Evolutionary conservation across 352 stramenopile species (phyloP).

Genomic region (Phytophthora chlamydospora): DNA sequence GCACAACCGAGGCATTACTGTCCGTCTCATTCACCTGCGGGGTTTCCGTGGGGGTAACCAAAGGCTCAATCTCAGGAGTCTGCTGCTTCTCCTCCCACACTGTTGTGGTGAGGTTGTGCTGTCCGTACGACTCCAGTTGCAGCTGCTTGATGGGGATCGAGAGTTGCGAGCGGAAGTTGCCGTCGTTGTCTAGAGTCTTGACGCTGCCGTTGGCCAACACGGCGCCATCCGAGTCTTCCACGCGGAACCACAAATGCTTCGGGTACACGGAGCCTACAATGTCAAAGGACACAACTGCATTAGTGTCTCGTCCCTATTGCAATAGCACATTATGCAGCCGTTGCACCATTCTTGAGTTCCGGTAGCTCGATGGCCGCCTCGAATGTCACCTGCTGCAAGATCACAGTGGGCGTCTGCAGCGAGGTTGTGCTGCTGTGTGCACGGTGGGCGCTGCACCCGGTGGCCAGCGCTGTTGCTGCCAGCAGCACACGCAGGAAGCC

Average conservation of each 20-base stretch:
- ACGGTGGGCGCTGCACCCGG: constrained; percentile 12
- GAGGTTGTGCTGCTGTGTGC: constrained; percentile 14
- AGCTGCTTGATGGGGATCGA: constrained; percentile 51
- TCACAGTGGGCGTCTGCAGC: constrained; percentile 62
- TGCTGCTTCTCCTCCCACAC: constrained; percentile 36
- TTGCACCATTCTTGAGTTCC: constrained; percentile 77
- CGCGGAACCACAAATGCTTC: constrained; percentile 53
- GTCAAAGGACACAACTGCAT: background rate
- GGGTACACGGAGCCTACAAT: constrained; percentile 73
- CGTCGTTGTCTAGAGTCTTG: constrained; percentile 65
- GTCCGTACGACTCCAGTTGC: constrained; percentile 47
- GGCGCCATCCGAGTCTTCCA: constrained; percentile 56
- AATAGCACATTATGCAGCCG: background rate
- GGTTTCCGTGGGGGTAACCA: background rate
- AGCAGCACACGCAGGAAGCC: constrained; percentile 16
- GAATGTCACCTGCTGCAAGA: constrained; percentile 76
- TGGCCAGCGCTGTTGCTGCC: constrained; percentile 3
- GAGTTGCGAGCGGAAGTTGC: constrained; percentile 66
- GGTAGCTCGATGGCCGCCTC: constrained; percentile 65
- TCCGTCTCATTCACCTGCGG: constrained; percentile 23
- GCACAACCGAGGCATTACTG: constrained; percentile 36
- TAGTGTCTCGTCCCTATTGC: background rate
- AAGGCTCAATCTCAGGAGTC: background rate
- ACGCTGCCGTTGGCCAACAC: constrained; percentile 67
- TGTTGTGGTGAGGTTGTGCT: constrained; percentile 62